These are phyloP conservation scores for Diplodia mutila DNA, from an alignment of 2,329 filamentous ascomycete species.

Conservation along the genomic window DNA sequence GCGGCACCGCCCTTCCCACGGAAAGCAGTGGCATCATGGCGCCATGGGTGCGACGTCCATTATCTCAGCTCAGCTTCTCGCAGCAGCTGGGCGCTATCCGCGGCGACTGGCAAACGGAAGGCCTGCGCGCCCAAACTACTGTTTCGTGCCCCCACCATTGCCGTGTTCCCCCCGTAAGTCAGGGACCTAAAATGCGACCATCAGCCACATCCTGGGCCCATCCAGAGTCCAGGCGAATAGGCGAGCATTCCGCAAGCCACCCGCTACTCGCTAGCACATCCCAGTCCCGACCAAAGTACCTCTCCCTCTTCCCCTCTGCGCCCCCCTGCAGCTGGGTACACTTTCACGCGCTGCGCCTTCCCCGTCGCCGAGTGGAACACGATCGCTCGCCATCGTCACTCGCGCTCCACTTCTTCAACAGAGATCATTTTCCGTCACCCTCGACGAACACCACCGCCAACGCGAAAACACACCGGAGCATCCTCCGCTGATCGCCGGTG, in stretches of 20 bases:
- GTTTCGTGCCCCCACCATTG: not conserved
- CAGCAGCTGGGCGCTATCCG: not conserved
- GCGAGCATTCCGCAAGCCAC: conserved; percentile 2
- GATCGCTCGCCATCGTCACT: not conserved
- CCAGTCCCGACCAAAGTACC: not conserved
- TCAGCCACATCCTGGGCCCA: not conserved
- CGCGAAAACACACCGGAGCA: not conserved
- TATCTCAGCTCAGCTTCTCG: not conserved
- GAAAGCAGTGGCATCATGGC: too few species aligned
- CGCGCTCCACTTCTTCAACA: not conserved
- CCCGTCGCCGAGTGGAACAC: not conserved
- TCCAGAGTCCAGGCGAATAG: not conserved
- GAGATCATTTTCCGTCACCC: too few species aligned
- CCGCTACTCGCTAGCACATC: not conserved
- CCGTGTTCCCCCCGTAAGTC: not conserved
- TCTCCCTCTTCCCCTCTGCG: not conserved
- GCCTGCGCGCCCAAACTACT: not conserved
- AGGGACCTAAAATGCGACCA: not conserved
- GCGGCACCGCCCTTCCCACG: too few species aligned
- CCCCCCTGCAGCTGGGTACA: not conserved
- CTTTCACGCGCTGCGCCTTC: not conserved
- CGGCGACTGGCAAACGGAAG: not conserved
- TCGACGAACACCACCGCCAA: too few species aligned
- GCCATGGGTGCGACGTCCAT: not conserved
- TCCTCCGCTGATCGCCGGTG: not conserved